phyloP scores from a whole-genome alignment of 75 land plant species.

The Chamaecyparis obtusa region DNA sequence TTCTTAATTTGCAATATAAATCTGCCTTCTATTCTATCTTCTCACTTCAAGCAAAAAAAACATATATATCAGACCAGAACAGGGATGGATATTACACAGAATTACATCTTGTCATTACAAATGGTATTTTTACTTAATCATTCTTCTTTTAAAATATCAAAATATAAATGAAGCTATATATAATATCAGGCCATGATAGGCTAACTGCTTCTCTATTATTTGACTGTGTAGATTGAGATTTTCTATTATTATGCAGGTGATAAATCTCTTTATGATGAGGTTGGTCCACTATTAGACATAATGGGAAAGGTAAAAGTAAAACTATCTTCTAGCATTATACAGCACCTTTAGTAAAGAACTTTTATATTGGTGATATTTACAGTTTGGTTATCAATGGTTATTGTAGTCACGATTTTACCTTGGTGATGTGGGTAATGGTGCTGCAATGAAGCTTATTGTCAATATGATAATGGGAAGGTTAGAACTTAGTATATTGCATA shows the following conservation, averaged over 20 bases:
- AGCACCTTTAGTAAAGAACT: not conserved
- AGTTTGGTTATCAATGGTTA: not conserved
- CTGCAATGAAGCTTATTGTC: conserved; percentile 91
- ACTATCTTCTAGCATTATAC: not conserved
- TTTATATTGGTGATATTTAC: not conserved
- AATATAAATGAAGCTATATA: not conserved
- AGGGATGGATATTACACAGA: no score
- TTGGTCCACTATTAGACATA: conserved; percentile 63
- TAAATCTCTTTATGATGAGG: conserved; percentile 67
- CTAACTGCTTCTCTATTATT: not conserved
- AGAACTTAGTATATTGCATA: conserved; percentile 7
- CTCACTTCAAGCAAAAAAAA: no score
- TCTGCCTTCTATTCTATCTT: no score
- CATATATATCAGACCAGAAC: no score
- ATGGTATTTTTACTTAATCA: no score
- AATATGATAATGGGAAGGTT: conserved; percentile 99
- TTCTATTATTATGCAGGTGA: conserved; percentile 49
- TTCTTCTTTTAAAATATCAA: no score
- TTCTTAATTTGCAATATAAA: no score
- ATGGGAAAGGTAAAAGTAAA: conserved; percentile 75
- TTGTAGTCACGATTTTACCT: conserved; percentile 77
- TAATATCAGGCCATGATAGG: conserved; percentile 4
- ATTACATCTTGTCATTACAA: no score
- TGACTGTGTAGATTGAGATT: not conserved
- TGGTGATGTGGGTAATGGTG: conserved; percentile 93